Evolutionary conservation across 2,329 filamentous ascomycete genomes (phyloP).

Genomic region (Plenodomus lindquistii): DNA sequence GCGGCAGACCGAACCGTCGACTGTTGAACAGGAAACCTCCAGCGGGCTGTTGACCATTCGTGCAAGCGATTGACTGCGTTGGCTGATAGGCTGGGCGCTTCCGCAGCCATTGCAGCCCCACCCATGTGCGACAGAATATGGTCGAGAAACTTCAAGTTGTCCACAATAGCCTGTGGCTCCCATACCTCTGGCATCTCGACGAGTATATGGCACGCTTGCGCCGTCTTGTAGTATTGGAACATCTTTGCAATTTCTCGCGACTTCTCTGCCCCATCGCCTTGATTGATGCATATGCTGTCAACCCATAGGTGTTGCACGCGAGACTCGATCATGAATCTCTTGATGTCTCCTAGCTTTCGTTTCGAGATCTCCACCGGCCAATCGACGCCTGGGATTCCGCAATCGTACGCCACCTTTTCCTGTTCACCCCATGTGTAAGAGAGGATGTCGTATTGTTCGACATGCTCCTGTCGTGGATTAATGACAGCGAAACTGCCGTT

Average conservation of each 20-base stretch:
- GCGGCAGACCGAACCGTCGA: constrained; percentile 3
- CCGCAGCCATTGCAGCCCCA: constrained; percentile 4
- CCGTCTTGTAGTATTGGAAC: constrained; percentile 8
- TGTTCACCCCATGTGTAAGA: constrained; percentile 3
- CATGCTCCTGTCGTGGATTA: not conserved
- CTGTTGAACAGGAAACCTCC: constrained; percentile 2
- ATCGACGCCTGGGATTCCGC: constrained; percentile 1
- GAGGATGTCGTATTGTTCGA: constrained; percentile 4
- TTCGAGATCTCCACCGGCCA: not conserved
- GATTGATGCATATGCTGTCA: constrained; percentile 28
- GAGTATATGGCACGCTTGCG: constrained; percentile 4
- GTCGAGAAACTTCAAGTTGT: constrained; percentile 7
- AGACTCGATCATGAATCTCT: not conserved
- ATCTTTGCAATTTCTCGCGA: constrained; percentile 4
- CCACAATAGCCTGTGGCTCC: constrained; percentile 7
- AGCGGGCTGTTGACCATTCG: not conserved
- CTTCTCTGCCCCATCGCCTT: constrained; percentile 11
- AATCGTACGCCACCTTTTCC: not conserved
- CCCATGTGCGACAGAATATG: constrained; percentile 5
- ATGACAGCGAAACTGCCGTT: constrained; percentile 1
- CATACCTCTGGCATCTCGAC: constrained; percentile 6
- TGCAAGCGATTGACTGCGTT: constrained; percentile 1
- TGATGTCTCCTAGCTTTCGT: not conserved
- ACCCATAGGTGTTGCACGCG: constrained; percentile 3
- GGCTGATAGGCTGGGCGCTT: constrained; percentile 1